Base-by-base conservation (phyloP, 2,329 filamentous ascomycete species). In the Tolypocladium cylindrosporum region DNA sequence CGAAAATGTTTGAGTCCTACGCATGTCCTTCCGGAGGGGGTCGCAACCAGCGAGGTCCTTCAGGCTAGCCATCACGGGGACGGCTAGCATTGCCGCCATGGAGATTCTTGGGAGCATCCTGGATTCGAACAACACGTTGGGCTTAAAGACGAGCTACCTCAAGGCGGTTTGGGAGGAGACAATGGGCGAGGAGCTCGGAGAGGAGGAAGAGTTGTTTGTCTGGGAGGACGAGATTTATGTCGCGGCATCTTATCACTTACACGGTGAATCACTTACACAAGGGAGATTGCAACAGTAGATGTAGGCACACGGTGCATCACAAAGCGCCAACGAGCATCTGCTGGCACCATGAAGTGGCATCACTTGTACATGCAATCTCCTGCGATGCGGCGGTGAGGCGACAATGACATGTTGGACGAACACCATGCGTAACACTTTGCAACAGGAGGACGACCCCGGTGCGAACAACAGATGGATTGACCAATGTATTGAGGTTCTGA, bases 41-140 rank as follows among this genome's bases (percentile, higher is more conserved):
- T 68, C 62, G 59, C 66, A 67, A 55, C 56, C 37, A n/a, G 61
- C 57, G 43, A 65, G 60, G 45, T 66, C 63, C 53, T 63, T 59
- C 21, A 65, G 59, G 34, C 62, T 60, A 40, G 61, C 64, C 19
- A 56, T 40, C 13, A 57, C 58, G 39, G 57, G 56, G 4, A 60
- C 24, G 40, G 61, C 59, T 21, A 63, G 24, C 34, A 14, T 16
- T 14, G 24, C 14, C 19, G 48, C 16, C 27, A 58, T 45, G 50
- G 57, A n/a, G 16, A 19, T 14, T 27, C 9, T 36, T 39, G 13
- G n/a, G 10, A 58, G 45, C 58, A 51, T 51, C 9, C n/a, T 51
- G 48, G 3, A 13, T 10, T 16, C 2, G 7, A 9, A 34, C 16
- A 34, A 9, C 9, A 27, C 16, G 45, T 19, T 34, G 24, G 7